Evolutionary conservation across 306 rosid species (phyloP).

Genomic region (Acacia crassicarpa): DNA sequence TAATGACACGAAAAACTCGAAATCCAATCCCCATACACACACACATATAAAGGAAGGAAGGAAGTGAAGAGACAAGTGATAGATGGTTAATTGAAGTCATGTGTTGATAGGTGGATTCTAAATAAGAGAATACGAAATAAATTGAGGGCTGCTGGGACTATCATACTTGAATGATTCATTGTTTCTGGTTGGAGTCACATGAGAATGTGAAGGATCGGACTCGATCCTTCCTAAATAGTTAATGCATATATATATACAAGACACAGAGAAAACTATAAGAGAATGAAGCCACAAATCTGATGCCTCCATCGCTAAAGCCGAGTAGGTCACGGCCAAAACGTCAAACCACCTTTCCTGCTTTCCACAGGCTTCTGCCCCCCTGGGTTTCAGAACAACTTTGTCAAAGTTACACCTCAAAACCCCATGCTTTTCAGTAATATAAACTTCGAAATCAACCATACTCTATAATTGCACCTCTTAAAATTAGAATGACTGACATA

Average conservation of each 20-base stretch:
- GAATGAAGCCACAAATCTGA: constrained; percentile 62
- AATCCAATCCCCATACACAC: neutral
- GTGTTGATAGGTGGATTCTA: constrained; percentile 24
- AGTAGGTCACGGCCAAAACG: constrained; percentile 65
- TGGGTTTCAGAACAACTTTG: constrained; percentile 36
- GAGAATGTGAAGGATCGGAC: constrained; percentile 36
- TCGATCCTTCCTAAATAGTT: constrained; percentile 21
- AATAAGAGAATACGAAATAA: constrained; percentile 5
- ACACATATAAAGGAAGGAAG: too few species aligned
- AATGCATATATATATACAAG: constrained; percentile 23
- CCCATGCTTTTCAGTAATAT: constrained; percentile 16
- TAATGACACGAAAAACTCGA: neutral
- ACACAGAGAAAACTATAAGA: constrained; percentile 53
- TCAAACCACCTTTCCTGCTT: constrained; percentile 43
- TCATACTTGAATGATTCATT: constrained; percentile 25
- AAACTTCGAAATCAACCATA: neutral
- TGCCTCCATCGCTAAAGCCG: constrained; percentile 52
- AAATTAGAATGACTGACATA: neutral
- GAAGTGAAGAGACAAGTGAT: neutral
- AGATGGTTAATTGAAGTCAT: constrained; percentile 16
- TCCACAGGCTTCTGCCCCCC: constrained; percentile 38
- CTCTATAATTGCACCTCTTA: too few species aligned
- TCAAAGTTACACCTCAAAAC: neutral
- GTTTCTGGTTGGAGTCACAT: constrained; percentile 56
- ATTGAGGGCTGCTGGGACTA: constrained; percentile 17